A percentile compares a stretch with the other conserved stretches of the same genome.
phyloP scores from a whole-genome alignment of 495 filamentous ascomycete species.

The Amorphotheca resinae region DNA sequence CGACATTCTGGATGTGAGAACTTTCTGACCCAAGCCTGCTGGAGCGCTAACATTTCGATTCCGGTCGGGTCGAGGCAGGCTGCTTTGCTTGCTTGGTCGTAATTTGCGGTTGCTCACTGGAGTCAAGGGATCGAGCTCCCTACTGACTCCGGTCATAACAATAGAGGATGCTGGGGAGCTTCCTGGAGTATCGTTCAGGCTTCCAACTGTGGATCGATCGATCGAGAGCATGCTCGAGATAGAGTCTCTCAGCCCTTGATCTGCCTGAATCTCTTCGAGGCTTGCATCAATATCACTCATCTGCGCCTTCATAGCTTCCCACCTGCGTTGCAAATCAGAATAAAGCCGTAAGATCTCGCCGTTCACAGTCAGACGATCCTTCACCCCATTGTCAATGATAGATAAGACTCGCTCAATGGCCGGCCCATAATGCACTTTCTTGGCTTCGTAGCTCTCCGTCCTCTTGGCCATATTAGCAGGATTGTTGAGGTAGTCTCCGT shows the following conservation, averaged over 20 bases:
- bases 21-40: conserved; percentile 8
- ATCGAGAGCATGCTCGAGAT: conserved; percentile 84
- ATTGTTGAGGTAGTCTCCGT: conserved; percentile 56
- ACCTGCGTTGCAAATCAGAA: conserved; percentile 66
- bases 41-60: conserved; percentile 10
- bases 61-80: conserved; percentile 29
- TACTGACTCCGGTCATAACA: conserved; percentile 43
- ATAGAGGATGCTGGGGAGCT: conserved; percentile 89
- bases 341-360: conserved; percentile 82
- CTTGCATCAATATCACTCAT: conserved; percentile 63
- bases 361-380: conserved; percentile 84
- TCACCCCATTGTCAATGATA: conserved; percentile 87
- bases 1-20: conserved; percentile 21
- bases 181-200: conserved; percentile 64
- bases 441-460: conserved; percentile 87
- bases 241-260: conserved; percentile 80
- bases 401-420: conserved; percentile 80
- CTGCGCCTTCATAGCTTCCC: conserved; percentile 60
- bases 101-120: conserved; percentile 29
- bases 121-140: conserved; percentile 35
- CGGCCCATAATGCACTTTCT: conserved; percentile 89
- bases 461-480: conserved; percentile 56
- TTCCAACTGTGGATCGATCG: conserved; percentile 65
- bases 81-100: conserved; percentile 24
- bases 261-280: conserved; percentile 57